Evolutionary conservation across 163 green algal genomes (phyloP).

Genomic region (Chlamydomonas reinhardtii): DNA sequence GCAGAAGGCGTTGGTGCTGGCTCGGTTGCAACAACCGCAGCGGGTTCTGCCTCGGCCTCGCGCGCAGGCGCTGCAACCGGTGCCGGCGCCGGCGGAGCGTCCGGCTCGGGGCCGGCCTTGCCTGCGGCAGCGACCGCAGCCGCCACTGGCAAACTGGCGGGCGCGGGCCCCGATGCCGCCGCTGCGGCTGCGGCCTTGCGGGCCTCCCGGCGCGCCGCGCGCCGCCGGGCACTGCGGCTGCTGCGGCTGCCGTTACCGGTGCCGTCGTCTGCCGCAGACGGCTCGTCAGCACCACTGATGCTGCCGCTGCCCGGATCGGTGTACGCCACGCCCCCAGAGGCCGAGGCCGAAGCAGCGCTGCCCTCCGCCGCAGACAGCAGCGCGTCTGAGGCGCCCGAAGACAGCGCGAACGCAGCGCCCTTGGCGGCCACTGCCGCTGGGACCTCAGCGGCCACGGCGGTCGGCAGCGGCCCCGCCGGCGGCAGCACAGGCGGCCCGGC

Average conservation of each 20-base stretch:
- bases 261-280: neutral
- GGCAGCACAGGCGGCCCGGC: neutral
- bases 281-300: neutral
- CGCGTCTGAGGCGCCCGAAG: no score
- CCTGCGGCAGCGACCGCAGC: no score
- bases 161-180: neutral
- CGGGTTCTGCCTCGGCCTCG: no score
- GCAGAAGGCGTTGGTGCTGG: no score
- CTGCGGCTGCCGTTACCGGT: neutral
- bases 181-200: conserved; percentile 2
- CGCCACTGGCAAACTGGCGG: neutral
- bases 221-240: conserved; percentile 29
- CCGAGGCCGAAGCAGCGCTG: neutral
- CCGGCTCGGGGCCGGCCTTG: no score
- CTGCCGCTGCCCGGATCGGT: neutral
- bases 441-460: neutral
- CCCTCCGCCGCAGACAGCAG: no score
- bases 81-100: neutral
- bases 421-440: no score
- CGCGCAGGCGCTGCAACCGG: no score
- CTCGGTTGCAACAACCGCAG: no score
- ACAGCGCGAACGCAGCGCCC: neutral
- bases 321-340: neutral
- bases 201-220: conserved; percentile 31
- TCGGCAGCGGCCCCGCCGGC: no score